phyloP scores from a whole-genome alignment of 345 rosid species.

The Sonneratia alba region DNA sequence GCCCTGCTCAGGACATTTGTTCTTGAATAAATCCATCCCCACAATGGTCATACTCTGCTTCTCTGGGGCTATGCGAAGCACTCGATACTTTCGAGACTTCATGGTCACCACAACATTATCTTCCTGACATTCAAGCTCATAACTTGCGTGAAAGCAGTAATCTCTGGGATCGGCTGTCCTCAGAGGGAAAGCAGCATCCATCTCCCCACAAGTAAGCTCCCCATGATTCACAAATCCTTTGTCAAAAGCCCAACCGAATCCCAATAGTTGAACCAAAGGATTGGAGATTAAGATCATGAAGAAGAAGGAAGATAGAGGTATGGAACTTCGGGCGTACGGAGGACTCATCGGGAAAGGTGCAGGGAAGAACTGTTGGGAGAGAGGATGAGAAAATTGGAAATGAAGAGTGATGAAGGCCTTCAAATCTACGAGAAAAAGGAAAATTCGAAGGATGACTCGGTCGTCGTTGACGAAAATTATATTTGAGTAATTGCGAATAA shows the following conservation, averaged over 20 bases:
- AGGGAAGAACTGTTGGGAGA: neutral
- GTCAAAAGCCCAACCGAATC: neutral
- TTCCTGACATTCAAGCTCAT: no score
- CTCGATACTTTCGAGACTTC: slow-evolving; percentile 1
- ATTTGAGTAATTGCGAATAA: no score
- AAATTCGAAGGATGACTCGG: neutral
- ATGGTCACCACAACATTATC: slow-evolving; percentile 1
- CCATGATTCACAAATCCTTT: neutral
- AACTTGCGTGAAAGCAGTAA: slow-evolving; percentile 14
- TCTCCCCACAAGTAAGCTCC: neutral
- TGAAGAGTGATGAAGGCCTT: neutral
- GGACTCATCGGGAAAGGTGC: no score
- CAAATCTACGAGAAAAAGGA: neutral
- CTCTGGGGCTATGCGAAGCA: slow-evolving; percentile 4
- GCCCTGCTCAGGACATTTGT: neutral
- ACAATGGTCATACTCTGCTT: slow-evolving; percentile 7
- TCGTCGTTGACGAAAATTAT: no score
- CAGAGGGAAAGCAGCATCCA: slow-evolving; percentile 12
- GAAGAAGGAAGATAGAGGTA: neutral
- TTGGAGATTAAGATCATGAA: neutral
- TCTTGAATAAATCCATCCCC: neutral
- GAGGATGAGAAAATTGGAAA: neutral
- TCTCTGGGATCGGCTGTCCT: slow-evolving; percentile 1
- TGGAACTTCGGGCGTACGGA: neutral
- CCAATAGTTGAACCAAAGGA: neutral